Conservation (phyloP, 2,329 filamentous ascomycete species). For the Colletotrichum coccodes region DNA sequence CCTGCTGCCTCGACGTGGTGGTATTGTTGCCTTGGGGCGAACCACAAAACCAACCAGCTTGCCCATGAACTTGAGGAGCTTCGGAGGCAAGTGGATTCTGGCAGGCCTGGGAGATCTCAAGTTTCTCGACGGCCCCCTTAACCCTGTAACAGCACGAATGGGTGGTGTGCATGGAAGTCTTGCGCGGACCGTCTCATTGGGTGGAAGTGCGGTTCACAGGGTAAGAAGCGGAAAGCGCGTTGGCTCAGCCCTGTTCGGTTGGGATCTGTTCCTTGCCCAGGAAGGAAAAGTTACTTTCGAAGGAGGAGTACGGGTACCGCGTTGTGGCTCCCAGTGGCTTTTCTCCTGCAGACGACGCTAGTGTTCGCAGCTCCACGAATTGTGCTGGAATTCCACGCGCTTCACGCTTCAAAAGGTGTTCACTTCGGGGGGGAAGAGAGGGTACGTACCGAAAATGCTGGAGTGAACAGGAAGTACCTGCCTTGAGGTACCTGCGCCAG, state of each 20-base stretch:
- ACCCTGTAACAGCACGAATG: constrained; percentile 7
- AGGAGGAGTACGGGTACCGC: background rate
- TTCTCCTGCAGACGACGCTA: background rate
- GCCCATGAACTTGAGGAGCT: background rate
- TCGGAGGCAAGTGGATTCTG: background rate
- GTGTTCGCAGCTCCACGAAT: constrained; percentile 5
- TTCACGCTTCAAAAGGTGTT: constrained; percentile 17
- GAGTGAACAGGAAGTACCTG: background rate
- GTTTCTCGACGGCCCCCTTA: background rate
- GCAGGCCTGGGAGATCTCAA: background rate
- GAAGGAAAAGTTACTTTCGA: background rate
- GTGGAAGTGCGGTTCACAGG: background rate
- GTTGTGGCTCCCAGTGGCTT: background rate
- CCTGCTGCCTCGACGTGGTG: background rate
- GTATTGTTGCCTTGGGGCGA: background rate
- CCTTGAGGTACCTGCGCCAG: constrained; percentile 22
- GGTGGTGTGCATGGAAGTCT: background rate
- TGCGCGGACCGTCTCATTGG: constrained; percentile 18
- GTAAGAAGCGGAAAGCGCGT: constrained; percentile 20
- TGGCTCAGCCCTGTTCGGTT: constrained; percentile 32
- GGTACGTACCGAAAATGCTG: background rate
- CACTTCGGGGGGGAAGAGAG: background rate
- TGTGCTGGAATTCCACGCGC: background rate
- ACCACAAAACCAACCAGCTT: background rate
- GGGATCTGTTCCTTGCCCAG: background rate